These are phyloP conservation scores for Macaranga tanarius DNA, from an alignment of 441 rosid genomes.

Conservation along the genomic window DNA sequence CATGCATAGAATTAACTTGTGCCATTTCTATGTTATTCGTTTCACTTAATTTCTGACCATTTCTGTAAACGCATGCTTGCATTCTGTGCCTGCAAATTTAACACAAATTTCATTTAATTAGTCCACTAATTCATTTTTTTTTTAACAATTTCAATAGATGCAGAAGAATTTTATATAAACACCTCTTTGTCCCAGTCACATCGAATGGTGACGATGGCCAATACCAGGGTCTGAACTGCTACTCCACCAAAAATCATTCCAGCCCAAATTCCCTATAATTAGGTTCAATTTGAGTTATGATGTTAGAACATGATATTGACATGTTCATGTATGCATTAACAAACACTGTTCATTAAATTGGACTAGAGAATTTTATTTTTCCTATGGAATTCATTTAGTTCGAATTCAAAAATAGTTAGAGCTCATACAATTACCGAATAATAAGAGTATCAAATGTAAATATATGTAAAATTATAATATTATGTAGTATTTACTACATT, in stretches of 20 bases:
- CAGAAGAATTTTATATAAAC: background rate
- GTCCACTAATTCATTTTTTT: background rate
- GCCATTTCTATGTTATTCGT: background rate
- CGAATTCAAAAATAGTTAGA: too few species aligned
- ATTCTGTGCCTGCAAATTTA: constrained; percentile 54
- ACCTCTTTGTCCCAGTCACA: constrained; percentile 96
- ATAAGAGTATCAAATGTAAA: too few species aligned
- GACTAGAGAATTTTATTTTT: too few species aligned
- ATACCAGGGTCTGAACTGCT: constrained; percentile 61
- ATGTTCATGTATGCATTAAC: too few species aligned
- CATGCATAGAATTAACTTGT: too few species aligned
- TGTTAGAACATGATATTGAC: background rate
- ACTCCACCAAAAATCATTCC: constrained; percentile 96
- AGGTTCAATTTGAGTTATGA: background rate
- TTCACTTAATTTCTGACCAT: constrained; percentile 47
- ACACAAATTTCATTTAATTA: background rate
- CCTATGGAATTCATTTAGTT: too few species aligned
- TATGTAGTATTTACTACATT: too few species aligned
- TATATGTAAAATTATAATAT: too few species aligned
- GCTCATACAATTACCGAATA: too few species aligned
- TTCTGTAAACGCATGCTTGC: constrained; percentile 50
- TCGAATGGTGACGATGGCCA: constrained; percentile 47
- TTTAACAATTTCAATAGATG: background rate
- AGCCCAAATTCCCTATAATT: constrained; percentile 74
- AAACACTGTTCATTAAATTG: too few species aligned